These are phyloP conservation scores for Lactarius hatsudake DNA, from an alignment of 768 basidiomycete genomes.

Conservation along the genomic window DNA sequence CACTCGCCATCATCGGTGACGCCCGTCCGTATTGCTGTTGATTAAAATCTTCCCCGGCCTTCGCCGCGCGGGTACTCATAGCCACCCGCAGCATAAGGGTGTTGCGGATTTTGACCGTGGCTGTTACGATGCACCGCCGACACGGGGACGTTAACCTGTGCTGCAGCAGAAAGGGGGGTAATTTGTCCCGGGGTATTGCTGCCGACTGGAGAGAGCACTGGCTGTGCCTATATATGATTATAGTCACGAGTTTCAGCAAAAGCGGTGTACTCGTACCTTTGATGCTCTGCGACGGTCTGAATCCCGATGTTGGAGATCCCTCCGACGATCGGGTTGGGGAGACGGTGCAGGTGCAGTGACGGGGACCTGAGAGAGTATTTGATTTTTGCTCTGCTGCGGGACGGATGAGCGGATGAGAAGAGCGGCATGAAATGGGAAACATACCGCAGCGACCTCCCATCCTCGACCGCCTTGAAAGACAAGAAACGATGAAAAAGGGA, in stretches of 20 bases:
- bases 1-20: constrained; percentile 78
- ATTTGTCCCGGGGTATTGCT: constrained; percentile 51
- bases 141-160: constrained; percentile 71
- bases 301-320: constrained; percentile 54
- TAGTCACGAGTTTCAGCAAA: constrained; percentile 68
- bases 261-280: constrained; percentile 35
- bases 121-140: constrained; percentile 45
- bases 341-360: constrained; percentile 44
- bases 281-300: constrained; percentile 63
- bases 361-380: constrained; percentile 65
- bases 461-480: constrained; percentile 72
- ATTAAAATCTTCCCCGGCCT: constrained; percentile 54
- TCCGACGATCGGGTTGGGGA: constrained; percentile 51
- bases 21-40: constrained; percentile 70
- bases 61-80: constrained; percentile 50
- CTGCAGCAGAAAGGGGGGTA: constrained; percentile 71
- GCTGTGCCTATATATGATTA: constrained; percentile 51
- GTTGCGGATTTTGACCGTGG: constrained; percentile 47
- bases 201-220: constrained; percentile 54
- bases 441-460: constrained; percentile 82
- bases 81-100: constrained; percentile 71
- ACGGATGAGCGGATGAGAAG: background rate
- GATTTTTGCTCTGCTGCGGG: constrained; percentile 52
- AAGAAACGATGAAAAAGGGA: constrained; percentile 1
- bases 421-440: constrained; percentile 31